Percentiles rank a stretch among this genome's conserved stretches.
Conservation (phyloP, 306 rosid species). For the Inga oerstediana region DNA sequence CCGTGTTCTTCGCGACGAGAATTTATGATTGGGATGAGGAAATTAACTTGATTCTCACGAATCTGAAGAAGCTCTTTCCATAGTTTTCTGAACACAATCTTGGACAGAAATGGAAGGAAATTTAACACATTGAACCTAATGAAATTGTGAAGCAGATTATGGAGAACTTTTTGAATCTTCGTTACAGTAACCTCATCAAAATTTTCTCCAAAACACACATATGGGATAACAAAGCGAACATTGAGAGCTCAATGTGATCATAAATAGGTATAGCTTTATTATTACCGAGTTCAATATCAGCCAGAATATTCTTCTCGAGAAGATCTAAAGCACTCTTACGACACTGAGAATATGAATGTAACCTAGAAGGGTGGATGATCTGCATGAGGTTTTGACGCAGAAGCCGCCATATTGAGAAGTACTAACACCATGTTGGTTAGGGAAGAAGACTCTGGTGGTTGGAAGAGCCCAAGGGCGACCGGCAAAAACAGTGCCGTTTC, state of each 20-base stretch:
- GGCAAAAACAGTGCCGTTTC: constrained; percentile 46
- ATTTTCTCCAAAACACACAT: constrained; percentile 54
- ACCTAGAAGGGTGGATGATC: constrained; percentile 41
- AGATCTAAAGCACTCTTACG: constrained; percentile 42
- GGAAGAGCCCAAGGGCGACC: constrained; percentile 45
- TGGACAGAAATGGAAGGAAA: constrained; percentile 44
- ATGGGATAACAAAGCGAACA: constrained; percentile 35
- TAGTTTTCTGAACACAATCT: constrained; percentile 41
- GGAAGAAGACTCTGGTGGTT: constrained; percentile 38
- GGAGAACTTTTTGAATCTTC: constrained; percentile 36
- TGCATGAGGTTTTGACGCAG: constrained; percentile 54
- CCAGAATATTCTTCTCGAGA: constrained; percentile 20
- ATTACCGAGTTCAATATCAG: constrained; percentile 26
- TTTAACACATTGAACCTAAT: constrained; percentile 50
- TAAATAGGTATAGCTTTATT: constrained; percentile 23
- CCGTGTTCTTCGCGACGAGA: constrained; percentile 29
- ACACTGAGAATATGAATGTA: constrained; percentile 38
- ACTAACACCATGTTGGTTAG: constrained; percentile 32
- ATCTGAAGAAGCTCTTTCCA: constrained; percentile 48
- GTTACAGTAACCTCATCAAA: constrained; percentile 26
- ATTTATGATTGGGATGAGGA: constrained; percentile 49
- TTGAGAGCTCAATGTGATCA: constrained; percentile 37
- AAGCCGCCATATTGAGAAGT: constrained; percentile 48
- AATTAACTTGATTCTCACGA: constrained; percentile 33
- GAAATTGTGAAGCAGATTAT: constrained; percentile 32